These are phyloP conservation scores for Schwanniomyces pseudopolymorphus DNA, from an alignment of 805 yeast species.

Conservation along the genomic window DNA sequence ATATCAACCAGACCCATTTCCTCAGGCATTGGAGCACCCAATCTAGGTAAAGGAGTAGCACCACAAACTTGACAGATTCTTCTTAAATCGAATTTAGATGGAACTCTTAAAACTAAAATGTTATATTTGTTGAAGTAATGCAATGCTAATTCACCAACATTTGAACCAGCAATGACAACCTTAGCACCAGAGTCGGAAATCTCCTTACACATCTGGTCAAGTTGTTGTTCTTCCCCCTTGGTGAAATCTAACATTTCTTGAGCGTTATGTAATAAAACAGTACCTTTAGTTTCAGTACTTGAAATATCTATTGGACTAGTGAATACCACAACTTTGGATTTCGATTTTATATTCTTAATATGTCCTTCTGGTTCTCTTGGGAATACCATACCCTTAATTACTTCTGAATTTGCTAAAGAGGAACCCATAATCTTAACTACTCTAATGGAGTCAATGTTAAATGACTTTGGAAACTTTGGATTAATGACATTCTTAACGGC, in stretches of 20 bases:
- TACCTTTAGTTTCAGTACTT: constrained; percentile 97
- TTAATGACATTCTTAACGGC: constrained; percentile 79
- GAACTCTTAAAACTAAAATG: constrained; percentile 82
- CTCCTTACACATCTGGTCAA: constrained; percentile 81
- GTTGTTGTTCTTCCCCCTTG: constrained; percentile 93
- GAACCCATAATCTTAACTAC: constrained; percentile 98
- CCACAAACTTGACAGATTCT: constrained; percentile 96
- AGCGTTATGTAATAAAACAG: constrained; percentile 93
- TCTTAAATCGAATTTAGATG: constrained; percentile 91
- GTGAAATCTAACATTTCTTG: constrained; percentile 95
- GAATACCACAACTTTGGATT: constrained; percentile 86
- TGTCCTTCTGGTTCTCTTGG: constrained; percentile 97
- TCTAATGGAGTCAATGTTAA: constrained; percentile 91
- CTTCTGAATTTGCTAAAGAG: constrained; percentile 67
- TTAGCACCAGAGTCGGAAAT: constrained; percentile 80
- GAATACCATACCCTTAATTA: constrained; percentile 96
- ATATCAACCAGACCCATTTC: constrained; percentile 87
- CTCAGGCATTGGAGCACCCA: constrained; percentile 94
- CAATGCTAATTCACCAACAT: constrained; percentile 87
- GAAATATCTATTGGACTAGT: constrained; percentile 94
- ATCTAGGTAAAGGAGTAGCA: constrained; percentile 90
- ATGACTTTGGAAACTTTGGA: constrained; percentile 56
- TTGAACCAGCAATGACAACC: constrained; percentile 92
- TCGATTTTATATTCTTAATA: constrained; percentile 57
- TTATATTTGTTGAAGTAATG: constrained; percentile 89